Percentiles rank a stretch among this genome's conserved stretches.
Evolutionary conservation across 2,329 filamentous ascomycete genomes (phyloP).

Genomic region (Venturia asperata): DNA sequence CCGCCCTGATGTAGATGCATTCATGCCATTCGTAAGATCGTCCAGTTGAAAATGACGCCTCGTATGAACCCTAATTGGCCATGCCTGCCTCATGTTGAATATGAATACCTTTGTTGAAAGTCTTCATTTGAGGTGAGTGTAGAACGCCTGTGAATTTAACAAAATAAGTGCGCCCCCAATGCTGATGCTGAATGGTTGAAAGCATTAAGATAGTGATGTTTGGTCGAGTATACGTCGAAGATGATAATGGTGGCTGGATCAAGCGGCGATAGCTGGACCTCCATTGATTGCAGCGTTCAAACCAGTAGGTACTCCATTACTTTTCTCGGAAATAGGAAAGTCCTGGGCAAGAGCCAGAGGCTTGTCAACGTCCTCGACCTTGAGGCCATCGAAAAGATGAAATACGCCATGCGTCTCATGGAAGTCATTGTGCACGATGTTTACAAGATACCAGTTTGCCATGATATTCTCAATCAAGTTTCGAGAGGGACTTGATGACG

Average conservation of each 20-base stretch:
- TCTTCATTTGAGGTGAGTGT: neutral
- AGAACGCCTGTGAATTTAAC: neutral
- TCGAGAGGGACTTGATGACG: slow-evolving; percentile 66
- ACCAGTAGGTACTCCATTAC: neutral
- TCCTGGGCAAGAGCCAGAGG: slow-evolving; percentile 24
- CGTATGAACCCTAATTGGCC: slow-evolving; percentile 1
- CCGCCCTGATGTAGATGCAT: slow-evolving; percentile 1
- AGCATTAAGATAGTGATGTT: slow-evolving; percentile 3
- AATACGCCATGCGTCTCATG: slow-evolving; percentile 77
- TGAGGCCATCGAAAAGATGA: slow-evolving; percentile 71
- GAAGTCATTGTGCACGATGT: slow-evolving; percentile 99
- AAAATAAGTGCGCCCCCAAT: neutral
- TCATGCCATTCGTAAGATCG: slow-evolving; percentile 13
- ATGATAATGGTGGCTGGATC: neutral
- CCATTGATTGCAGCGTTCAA: neutral
- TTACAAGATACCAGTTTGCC: slow-evolving; percentile 87
- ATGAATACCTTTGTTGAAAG: slow-evolving; percentile 15
- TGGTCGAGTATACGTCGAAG: neutral
- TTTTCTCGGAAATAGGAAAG: neutral
- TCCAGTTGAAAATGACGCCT: slow-evolving; percentile 12
- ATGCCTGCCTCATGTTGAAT: slow-evolving; percentile 12
- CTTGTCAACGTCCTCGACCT: slow-evolving; percentile 58
- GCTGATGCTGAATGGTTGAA: slow-evolving; percentile 12
- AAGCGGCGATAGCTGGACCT: neutral
- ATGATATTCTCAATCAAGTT: slow-evolving; percentile 75